phyloP scores from a whole-genome alignment of 2,329 filamentous ascomycete genomes.

The Calonectria pauciramosa region DNA sequence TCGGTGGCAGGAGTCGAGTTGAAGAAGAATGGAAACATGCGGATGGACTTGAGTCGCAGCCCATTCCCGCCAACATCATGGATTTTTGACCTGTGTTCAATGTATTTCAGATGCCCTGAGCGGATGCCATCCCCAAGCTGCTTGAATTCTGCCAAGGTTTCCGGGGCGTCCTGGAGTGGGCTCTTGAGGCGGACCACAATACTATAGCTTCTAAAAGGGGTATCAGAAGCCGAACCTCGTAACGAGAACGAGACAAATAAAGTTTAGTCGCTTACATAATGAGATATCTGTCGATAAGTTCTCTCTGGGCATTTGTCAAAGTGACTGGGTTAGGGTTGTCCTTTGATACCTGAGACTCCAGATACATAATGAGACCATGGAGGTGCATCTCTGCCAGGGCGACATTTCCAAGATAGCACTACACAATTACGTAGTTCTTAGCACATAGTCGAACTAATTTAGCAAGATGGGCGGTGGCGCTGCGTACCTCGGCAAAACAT shows the following conservation, averaged over 20 bases:
- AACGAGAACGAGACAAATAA: too few relatives aligned
- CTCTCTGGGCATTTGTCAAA: not conserved
- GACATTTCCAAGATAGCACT: slow-evolving; percentile 1
- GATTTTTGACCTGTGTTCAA: not conserved
- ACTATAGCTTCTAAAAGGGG: not conserved
- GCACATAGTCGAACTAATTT: not conserved
- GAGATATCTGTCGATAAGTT: not conserved
- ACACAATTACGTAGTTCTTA: not conserved
- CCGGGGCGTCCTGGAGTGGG: not conserved
- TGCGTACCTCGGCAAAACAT: not conserved
- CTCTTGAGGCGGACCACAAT: not conserved
- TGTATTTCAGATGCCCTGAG: not conserved
- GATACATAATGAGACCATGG: not conserved
- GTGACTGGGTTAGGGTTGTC: not conserved
- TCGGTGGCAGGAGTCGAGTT: not conserved
- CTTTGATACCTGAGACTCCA: not conserved
- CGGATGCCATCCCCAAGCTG: too few relatives aligned
- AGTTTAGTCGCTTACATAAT: not conserved
- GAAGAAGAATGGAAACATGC: not conserved
- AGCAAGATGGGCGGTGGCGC: not conserved
- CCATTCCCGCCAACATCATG: not conserved
- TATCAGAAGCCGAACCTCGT: not conserved
- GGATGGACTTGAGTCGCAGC: not conserved
- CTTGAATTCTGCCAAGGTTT: not conserved
- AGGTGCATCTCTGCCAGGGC: slow-evolving; percentile 1